These are phyloP conservation scores for Pseudognaphalium luteoalbum DNA, from an alignment of 129 eudicot genomes.

Conservation along the genomic window DNA sequence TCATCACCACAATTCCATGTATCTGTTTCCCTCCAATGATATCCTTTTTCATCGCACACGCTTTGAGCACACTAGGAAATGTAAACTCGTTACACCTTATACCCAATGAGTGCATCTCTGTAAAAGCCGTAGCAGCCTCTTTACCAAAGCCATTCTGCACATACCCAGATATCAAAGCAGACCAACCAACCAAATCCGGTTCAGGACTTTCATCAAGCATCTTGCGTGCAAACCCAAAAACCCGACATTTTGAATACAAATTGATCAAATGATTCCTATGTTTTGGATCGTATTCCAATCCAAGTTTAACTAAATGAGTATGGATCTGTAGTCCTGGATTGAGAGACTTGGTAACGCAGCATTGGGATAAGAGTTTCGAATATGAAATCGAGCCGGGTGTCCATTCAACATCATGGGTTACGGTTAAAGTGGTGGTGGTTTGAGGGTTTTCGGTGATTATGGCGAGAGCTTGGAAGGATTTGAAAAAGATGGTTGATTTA, in stretches of 20 bases:
- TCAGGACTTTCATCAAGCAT: conserved; percentile 79
- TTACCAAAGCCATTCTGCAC: conserved; percentile 55
- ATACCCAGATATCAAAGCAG: conserved; percentile 87
- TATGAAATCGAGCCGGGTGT: conserved; percentile 39
- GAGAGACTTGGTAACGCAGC: conserved; percentile 54
- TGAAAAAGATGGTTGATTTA: conserved; percentile 18
- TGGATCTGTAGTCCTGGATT: conserved; percentile 57
- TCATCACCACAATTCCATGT: conserved; percentile 63
- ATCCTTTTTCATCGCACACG: conserved; percentile 67
- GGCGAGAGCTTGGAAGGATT: conserved; percentile 30
- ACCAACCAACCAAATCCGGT: conserved; percentile 88
- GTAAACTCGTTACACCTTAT: conserved; percentile 68
- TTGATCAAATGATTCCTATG: conserved; percentile 64
- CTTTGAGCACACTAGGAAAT: conserved; percentile 83
- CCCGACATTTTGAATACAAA: conserved; percentile 58
- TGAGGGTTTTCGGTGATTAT: conserved; percentile 25
- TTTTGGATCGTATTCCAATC: conserved; percentile 40
- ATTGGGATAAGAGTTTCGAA: conserved; percentile 54
- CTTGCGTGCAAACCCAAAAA: conserved; percentile 54
- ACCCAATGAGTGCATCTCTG: conserved; percentile 61
- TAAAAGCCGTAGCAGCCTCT: conserved; percentile 61
- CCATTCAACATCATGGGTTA: conserved; percentile 29
- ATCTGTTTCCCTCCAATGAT: conserved; percentile 60
- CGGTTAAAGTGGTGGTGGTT: conserved; percentile 13
- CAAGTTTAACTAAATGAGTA: conserved; percentile 55